Base-by-base conservation (phyloP, 306 rosid genomes). In the Comarum palustre region DNA sequence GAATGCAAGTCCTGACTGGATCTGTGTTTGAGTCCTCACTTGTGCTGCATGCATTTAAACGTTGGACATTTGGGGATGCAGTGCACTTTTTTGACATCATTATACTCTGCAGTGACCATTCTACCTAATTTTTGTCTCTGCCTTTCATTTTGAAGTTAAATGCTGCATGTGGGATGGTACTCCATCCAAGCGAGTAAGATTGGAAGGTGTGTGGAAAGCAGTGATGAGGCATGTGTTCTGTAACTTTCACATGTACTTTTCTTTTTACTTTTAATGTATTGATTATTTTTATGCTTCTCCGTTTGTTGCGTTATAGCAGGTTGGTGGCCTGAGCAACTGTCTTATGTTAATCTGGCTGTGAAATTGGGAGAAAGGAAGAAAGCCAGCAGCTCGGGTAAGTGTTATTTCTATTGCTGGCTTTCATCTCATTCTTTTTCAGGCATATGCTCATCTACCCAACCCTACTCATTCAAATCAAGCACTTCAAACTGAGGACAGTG, bases 351-450 rank as follows among this genome's bases (percentile, higher is more conserved):
- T 70, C 8, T 72, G 45, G 45, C 63, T 72, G n/a, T 25, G 4
- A 42, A 38, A 19, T 41, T 13, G 39, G 19, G 38, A 27, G 63
- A 54, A 69, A 68, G 73, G 66, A 77, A 66, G 84, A 83, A 90
- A 83, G 89, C 90, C 89, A 90, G 87, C 85, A 72, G 73, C 70
- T 82, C 72, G 69, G 94, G 98, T 90, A 88, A 92, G 96, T 92
- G 72, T 77, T 77, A 71, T 73, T 80, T 85, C 82, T 79, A 81
- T 81, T 62, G 94, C 91, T 87, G 98, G 96, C 89, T 77, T 86
- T 80, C 88, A 55, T 73, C 75, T 83, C 81, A 54, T 82, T 89
- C 38, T 58, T 86, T 90, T 87, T 88, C 68, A 78, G 79, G 82
- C 78, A 52, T n/a, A n/a, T 66, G 79, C 32, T 68, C 42, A 59